Evolutionary conservation across 176 grass and related monocot genomes (phyloP).

Genomic region (Avena sativa): DNA sequence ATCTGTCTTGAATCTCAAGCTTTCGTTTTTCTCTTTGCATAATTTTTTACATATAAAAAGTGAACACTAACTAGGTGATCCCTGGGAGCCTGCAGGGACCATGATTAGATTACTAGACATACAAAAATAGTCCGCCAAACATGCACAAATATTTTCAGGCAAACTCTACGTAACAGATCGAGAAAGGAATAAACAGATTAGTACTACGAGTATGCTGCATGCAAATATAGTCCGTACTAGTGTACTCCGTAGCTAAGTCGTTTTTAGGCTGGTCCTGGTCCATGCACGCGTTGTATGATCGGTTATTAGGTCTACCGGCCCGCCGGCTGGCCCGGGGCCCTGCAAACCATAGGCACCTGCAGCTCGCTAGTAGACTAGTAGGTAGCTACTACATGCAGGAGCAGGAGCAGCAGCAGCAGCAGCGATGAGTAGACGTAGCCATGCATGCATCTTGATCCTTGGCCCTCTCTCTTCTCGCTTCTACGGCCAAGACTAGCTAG

Average conservation of each 20-base stretch:
- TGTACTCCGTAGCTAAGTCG: not conserved
- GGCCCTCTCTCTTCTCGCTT: conserved; percentile 2
- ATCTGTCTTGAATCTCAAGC: not conserved
- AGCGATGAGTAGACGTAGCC: conserved; percentile 20
- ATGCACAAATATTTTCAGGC: conserved; percentile 14
- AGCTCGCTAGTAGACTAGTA: not conserved
- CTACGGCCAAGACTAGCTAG: conserved; percentile 7
- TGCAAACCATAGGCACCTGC: not conserved
- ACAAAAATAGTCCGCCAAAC: conserved; percentile 33
- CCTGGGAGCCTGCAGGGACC: not conserved
- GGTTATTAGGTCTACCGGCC: conserved; percentile 11
- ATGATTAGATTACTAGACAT: not conserved
- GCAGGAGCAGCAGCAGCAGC: not conserved
- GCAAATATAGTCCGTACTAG: not conserved
- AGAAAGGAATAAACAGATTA: conserved; percentile 3
- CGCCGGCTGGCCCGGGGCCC: conserved; percentile 3
- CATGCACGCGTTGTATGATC: conserved; percentile 13
- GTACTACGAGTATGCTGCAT: not conserved
- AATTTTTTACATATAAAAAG: not conserved
- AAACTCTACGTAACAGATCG: not conserved
- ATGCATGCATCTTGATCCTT: not conserved
- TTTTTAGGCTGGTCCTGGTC: conserved; percentile 13
- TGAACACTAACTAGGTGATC: not conserved
- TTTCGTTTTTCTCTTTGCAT: not conserved
- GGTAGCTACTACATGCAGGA: conserved; percentile 18